phyloP scores from a whole-genome alignment of 1,139 yeast genomes.

The Wickerhamomyces sp. region DNA sequence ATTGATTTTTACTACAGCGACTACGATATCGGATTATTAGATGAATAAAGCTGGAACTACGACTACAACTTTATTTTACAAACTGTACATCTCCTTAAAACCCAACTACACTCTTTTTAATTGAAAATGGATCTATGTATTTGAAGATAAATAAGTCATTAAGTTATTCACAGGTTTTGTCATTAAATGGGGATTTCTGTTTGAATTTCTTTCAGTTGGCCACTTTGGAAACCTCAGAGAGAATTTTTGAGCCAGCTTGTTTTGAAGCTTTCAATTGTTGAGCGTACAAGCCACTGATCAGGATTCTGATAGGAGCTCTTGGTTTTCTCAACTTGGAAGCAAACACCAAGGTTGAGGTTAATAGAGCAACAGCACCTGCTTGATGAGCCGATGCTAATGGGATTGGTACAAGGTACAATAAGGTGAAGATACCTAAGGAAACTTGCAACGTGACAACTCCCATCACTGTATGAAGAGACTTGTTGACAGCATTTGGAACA shows the following conservation, averaged over 20 bases:
- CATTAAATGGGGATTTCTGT: too few species aligned
- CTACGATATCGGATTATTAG: too few species aligned
- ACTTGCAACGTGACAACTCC: conserved; percentile 83
- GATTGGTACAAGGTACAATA: conserved; percentile 85
- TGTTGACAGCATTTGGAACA: conserved; percentile 59
- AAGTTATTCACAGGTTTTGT: too few species aligned
- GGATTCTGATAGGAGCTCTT: conserved; percentile 36
- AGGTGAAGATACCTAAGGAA: conserved; percentile 77
- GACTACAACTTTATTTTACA: too few species aligned
- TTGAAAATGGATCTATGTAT: too few species aligned
- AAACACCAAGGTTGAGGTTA: conserved; percentile 72
- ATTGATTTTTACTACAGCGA: too few species aligned
- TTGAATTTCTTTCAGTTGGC: too few species aligned
- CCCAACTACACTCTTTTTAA: too few species aligned
- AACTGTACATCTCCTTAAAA: too few species aligned
- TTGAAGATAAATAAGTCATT: too few species aligned
- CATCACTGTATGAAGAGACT: conserved; percentile 62
- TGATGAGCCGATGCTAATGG: conserved; percentile 95
- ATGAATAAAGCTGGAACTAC: too few species aligned
- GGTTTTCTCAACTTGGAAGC: conserved; percentile 71
- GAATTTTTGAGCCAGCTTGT: conserved; percentile 25
- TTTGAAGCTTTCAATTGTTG: conserved; percentile 23
- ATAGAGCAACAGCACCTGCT: conserved; percentile 89
- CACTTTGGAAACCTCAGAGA: conserved; percentile 29
- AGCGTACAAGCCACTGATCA: conserved; percentile 27